Evolutionary conservation across 805 yeast genomes (phyloP).

Genomic region (Cyberlindnera sargentensis): DNA sequence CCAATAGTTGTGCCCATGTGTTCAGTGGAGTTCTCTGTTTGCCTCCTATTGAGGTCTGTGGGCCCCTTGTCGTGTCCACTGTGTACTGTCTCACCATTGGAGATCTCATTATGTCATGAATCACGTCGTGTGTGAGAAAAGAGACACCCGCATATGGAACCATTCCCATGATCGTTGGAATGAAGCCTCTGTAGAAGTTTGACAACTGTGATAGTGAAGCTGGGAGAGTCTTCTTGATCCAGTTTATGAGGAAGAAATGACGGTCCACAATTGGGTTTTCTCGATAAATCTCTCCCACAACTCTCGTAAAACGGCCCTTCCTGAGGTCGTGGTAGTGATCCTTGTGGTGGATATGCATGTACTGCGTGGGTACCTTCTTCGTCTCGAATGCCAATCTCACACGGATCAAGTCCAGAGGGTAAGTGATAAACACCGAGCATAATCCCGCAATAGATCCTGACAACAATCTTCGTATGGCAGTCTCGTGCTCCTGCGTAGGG

Average conservation of each 20-base stretch:
- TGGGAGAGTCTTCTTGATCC: conserved; percentile 18
- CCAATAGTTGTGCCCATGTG: conserved; percentile 87
- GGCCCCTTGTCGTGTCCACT: conserved; percentile 21
- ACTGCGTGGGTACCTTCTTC: conserved; percentile 16
- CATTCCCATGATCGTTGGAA: conserved; percentile 93
- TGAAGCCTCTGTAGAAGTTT: conserved; percentile 90
- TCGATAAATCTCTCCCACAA: conserved; percentile 19
- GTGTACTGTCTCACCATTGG: conserved; percentile 46
- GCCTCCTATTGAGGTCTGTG: conserved; percentile 9
- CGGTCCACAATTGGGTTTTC: conserved; percentile 20
- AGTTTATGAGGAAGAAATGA: conserved; percentile 16
- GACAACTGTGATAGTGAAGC: conserved; percentile 13
- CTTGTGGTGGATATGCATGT: conserved; percentile 15
- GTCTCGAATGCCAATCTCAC: conserved; percentile 92
- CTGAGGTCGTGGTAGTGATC: conserved; percentile 17
- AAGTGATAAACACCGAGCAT: conserved; percentile 78
- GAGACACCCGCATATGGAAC: conserved; percentile 98
- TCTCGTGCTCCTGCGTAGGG: conserved; percentile 68
- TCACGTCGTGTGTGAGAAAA: conserved; percentile 84
- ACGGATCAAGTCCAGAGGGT: conserved; percentile 85
- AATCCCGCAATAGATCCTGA: conserved; percentile 92
- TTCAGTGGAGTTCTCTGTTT: conserved; percentile 53
- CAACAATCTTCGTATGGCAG: conserved; percentile 69
- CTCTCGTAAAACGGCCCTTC: conserved; percentile 26
- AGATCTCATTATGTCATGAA: conserved; percentile 83